Evolutionary conservation across 208 protist species (phyloP), one percentile per base, ranked within the genome.

Genomic region (Acanthamoeba royreba): DNA sequence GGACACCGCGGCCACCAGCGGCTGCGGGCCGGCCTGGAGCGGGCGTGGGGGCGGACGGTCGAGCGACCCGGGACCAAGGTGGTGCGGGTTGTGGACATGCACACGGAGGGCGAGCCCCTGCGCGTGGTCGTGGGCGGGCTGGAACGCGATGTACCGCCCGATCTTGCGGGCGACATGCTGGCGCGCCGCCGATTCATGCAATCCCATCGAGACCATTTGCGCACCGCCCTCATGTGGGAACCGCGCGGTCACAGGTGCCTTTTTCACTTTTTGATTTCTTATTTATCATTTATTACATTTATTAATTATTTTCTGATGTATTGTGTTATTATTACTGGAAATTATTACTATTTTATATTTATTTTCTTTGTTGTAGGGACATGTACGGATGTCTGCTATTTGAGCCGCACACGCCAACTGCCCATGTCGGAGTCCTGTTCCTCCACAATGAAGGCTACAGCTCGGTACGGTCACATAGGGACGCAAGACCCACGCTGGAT

Each of bases 341-440:
- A 13, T 28, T 13, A 28, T 61, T 61, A 28, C 22, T 22, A 25
- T 40, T 38, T 8, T 28, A 74, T 40, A 38, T 38, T 81, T 7
- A 81, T 22, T 28, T 19, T 13, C 17, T 0, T 31, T 4, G 0
- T 52, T 17, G 7, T 31, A 85, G 74, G 45, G 74, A 85, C 38
- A 85, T 85, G 74, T 85, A 85, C 45, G 74, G 74, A 13, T 85
- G 74, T 38, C 19, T 85, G 38, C 45, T 85, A 3, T 85, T 85
- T 31, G 19, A 33, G 4, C 74, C 74, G 25, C 42, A 85, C 42
- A 40, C 42, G 45, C 40, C 74, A 4, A 52, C 38, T 2, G 38
- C 74, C 28, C 42, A 85, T 49, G 74, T 85, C 22, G 74, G 74
- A 9, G 74, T 85, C 5, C 45, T 85, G 38, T 85, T 85, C 74